Evolutionary conservation across 164 flowering plant genomes (phyloP), one percentile per base, ranked within the genome.

Genomic region (Litsea cubeba): DNA sequence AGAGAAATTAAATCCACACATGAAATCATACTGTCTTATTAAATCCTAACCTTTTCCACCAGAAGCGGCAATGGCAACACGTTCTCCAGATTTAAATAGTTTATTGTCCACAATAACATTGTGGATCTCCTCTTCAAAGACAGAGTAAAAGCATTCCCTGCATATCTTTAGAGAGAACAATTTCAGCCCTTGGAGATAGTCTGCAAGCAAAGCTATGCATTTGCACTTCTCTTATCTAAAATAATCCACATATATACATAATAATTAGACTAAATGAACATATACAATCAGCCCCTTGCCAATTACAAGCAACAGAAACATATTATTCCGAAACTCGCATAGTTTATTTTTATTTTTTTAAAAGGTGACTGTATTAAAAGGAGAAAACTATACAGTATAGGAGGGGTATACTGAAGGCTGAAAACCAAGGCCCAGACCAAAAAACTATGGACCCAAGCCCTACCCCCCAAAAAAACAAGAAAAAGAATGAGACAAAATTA

Each of bases 121-220:
- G 78, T 95, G 99, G 35, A 95, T 91, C 81, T 93, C 99, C 57
- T 95, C 97, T 79, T 95, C 99, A 76, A 95, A 93, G 2, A 87
- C 97, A 32, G 77, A 83, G 79, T 85, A 95, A 80, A 95, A 95
- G 77, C 99, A 95, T 77, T 93, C 99, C 86, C 86, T 92, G 87
- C 99, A 95, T 49, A 93, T 91, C 98, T 95, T 76, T 32, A 64
- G 23, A 68, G 20, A 24, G 22, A 67, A 74, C 17, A 18, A 26
- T 7, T 14, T 35, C 46, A 40, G 25, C 24, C 54, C 12, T 46
- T 68, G 25, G 23, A 68, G 35, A n/a, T n/a, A 40, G 54, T 68
- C 10, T 35, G 17, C 25, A 8, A 68, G 71, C 18, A 54, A 40
- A 40, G 46, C 46, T 1, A 40, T 40, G 46, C 11, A 40, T 5